Percentiles rank a stretch among this genome's conserved stretches.
Evolutionary conservation across 192 early-diverging fungal genomes (phyloP).

Genomic region (Backusella mclennaniae): DNA sequence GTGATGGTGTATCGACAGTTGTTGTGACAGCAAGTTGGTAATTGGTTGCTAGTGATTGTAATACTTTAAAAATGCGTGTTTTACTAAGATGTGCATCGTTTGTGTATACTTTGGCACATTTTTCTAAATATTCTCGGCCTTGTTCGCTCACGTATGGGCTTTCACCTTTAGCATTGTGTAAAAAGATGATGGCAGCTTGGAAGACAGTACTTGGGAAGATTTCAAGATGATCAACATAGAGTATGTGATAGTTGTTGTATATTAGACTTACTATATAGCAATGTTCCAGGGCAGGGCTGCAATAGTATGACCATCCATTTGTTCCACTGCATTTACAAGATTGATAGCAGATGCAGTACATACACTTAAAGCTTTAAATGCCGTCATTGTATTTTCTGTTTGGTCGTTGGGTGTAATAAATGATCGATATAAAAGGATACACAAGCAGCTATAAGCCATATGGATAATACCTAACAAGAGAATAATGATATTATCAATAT

Average conservation of each 20-base stretch:
- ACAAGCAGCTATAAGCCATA: constrained; percentile 24
- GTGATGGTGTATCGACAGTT: neutral
- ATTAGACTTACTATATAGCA: constrained; percentile 27
- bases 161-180: constrained; percentile 27
- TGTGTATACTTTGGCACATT: constrained; percentile 11
- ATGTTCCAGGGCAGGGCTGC: constrained; percentile 33
- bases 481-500: neutral
- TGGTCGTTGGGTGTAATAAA: constrained; percentile 14
- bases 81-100: neutral
- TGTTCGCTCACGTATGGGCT: constrained; percentile 9
- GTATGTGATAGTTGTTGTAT: neutral
- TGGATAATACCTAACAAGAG: neutral
- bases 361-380: constrained; percentile 19
- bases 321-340: constrained; percentile 22
- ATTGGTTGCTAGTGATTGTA: neutral
- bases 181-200: constrained; percentile 35
- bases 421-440: constrained; percentile 32
- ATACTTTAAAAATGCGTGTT: neutral
- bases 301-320: constrained; percentile 7
- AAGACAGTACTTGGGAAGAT: constrained; percentile 9
- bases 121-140: constrained; percentile 7
- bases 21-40: neutral
- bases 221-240: too few species aligned
- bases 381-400: neutral
- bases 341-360: constrained; percentile 31